Conservation (phyloP, 192 early-diverging fungal genomes). For the Coemansia sp. region DNA sequence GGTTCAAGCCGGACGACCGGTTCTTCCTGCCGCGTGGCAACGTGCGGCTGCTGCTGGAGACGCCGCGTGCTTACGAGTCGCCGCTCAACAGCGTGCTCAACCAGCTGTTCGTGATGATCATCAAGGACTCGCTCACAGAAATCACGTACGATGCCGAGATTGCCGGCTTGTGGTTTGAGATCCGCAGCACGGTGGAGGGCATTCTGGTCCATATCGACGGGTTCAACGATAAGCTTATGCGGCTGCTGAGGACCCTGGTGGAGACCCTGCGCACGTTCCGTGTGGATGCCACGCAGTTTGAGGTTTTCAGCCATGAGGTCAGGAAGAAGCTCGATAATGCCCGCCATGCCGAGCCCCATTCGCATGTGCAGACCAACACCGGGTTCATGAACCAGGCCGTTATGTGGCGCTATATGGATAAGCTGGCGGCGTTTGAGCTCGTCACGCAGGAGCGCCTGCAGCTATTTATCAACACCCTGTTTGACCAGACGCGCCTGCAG, state of each 20-base stretch:
- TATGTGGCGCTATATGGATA: conserved; percentile 78
- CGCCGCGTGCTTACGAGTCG: conserved; percentile 73
- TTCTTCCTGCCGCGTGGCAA: conserved; percentile 89
- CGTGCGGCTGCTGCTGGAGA: conserved; percentile 67
- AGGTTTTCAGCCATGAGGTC: conserved; percentile 75
- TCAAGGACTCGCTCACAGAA: conserved; percentile 83
- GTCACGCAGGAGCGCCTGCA: conserved; percentile 73
- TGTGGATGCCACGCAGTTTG: conserved; percentile 71
- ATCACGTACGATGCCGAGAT: conserved; percentile 87
- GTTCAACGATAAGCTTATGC: conserved; percentile 83
- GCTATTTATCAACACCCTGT: conserved; percentile 70
- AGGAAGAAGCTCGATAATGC: conserved; percentile 75
- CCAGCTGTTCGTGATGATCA: conserved; percentile 70
- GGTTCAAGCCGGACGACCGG: conserved; percentile 94
- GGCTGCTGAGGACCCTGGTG: conserved; percentile 69
- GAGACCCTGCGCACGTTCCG: conserved; percentile 62
- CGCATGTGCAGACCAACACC: conserved; percentile 74
- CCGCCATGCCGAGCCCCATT: conserved; percentile 72
- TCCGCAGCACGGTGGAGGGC: conserved; percentile 71
- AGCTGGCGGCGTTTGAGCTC: conserved; percentile 65
- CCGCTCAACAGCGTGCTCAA: conserved; percentile 69
- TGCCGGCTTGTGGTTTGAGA: conserved; percentile 76
- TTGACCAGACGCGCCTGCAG: conserved; percentile 70
- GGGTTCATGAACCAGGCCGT: conserved; percentile 72
- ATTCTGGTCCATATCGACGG: conserved; percentile 70